Evolutionary conservation across 169 alveolate genomes (phyloP).

Genomic region (Babesia ovata): DNA sequence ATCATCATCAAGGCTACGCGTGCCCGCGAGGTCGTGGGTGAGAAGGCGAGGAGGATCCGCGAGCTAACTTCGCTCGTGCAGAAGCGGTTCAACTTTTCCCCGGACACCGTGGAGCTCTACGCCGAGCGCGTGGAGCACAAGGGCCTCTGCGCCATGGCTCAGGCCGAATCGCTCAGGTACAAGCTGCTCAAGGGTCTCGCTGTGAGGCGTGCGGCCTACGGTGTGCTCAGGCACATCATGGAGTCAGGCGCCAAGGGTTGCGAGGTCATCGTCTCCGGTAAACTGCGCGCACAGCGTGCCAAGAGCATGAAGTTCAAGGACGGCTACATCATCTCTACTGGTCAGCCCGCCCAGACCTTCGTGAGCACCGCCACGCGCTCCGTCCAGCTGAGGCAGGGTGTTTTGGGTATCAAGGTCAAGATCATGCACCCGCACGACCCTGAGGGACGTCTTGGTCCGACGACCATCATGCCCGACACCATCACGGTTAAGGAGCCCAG

Average conservation of each 20-base stretch:
- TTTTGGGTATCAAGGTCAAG: constrained; percentile 89
- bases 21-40: constrained; percentile 96
- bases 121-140: constrained; percentile 95
- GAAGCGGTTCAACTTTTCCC: constrained; percentile 96
- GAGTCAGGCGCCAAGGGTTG: constrained; percentile 98
- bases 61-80: constrained; percentile 97
- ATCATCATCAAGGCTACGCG: constrained; percentile 97
- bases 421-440: constrained; percentile 98
- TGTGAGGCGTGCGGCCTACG: constrained; percentile 98
- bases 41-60: constrained; percentile 95
- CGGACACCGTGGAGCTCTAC: constrained; percentile 94
- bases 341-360: constrained; percentile 96
- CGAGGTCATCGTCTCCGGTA: constrained; percentile 99
- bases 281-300: constrained; percentile 99
- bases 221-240: constrained; percentile 96
- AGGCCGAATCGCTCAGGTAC: constrained; percentile 98
- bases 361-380: constrained; percentile 98
- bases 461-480: constrained; percentile 94
- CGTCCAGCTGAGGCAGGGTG: constrained; percentile 99
- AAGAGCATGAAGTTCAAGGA: constrained; percentile 98
- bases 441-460: constrained; percentile 94
- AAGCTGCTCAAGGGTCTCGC: constrained; percentile 97
- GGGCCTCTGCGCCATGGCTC: constrained; percentile 99
- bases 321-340: constrained; percentile 98
- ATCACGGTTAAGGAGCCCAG: constrained; percentile 96